Evolutionary conservation across 108 stramenopile species (phyloP).

Genomic region (Epithemia pelagica): DNA sequence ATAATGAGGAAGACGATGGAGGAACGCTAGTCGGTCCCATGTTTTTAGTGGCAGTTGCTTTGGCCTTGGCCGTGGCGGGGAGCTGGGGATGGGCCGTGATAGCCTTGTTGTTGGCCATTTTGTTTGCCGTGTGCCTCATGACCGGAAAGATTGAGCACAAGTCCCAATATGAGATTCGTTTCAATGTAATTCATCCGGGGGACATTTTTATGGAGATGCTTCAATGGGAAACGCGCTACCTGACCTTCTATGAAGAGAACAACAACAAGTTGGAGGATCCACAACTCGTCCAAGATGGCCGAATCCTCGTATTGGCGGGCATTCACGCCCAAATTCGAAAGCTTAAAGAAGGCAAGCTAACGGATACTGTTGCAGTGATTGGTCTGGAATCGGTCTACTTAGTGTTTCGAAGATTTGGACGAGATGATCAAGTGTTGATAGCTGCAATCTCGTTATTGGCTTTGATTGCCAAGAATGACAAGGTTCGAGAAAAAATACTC

Average conservation of each 20-base stretch:
- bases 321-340: constrained; percentile 13
- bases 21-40: neutral
- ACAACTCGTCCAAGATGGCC: neutral
- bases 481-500: constrained; percentile 30
- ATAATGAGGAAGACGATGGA: neutral
- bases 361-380: constrained; percentile 6
- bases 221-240: neutral
- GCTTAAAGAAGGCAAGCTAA: constrained; percentile 1
- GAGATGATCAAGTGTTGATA: constrained; percentile 79
- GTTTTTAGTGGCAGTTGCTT: constrained; percentile 5
- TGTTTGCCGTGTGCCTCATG: constrained; percentile 8
- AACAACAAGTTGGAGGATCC: neutral
- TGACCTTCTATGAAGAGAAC: neutral
- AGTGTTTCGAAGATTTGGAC: constrained; percentile 19
- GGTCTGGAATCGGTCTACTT: constrained; percentile 34
- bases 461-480: constrained; percentile 35
- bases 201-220: constrained; percentile 16
- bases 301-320: too few relatives aligned
- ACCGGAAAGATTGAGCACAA: constrained; percentile 15
- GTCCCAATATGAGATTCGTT: constrained; percentile 26
- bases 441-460: constrained; percentile 90
- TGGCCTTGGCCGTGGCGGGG: constrained; percentile 20
- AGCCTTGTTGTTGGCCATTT: constrained; percentile 9
- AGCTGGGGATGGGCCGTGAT: constrained; percentile 11
- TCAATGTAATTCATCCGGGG: constrained; percentile 20